A percentile compares a stretch with the other conserved stretches of the same genome.
These are phyloP conservation scores for Glycine tomentella DNA, from an alignment of 306 rosid species.

Conservation along the genomic window DNA sequence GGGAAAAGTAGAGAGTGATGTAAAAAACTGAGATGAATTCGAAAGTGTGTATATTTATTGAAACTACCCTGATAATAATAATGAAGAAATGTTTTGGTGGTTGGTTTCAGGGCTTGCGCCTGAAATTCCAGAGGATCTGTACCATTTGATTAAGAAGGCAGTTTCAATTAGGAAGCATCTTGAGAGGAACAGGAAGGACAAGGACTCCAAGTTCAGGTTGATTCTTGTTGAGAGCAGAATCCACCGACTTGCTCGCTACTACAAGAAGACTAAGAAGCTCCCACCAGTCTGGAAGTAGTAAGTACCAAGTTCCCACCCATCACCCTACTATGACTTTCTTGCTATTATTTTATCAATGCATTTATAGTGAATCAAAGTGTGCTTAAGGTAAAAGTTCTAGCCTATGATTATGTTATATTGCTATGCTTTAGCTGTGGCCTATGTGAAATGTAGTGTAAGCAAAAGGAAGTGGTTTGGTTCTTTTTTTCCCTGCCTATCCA, in stretches of 20 bases:
- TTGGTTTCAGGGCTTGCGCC: constrained; percentile 79
- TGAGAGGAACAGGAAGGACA: constrained; percentile 89
- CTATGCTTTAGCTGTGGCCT: neutral
- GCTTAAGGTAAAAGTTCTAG: neutral
- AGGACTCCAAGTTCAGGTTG: constrained; percentile 88
- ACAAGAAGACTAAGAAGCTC: constrained; percentile 93
- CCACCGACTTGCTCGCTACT: constrained; percentile 86
- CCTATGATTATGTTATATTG: neutral
- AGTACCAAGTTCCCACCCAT: constrained; percentile 35
- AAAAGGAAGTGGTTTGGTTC: neutral
- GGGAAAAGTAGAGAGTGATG: no score
- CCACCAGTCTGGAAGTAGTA: constrained; percentile 94
- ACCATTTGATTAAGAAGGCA: constrained; percentile 91
- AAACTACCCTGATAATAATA: no score
- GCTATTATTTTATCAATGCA: neutral
- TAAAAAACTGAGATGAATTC: no score
- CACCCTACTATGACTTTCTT: neutral
- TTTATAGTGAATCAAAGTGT: neutral
- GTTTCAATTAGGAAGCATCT: constrained; percentile 86
- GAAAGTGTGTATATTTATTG: no score
- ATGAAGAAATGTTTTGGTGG: neutral
- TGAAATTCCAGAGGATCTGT: constrained; percentile 92
- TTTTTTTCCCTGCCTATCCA: neutral
- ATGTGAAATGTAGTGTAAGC: neutral
- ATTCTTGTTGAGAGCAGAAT: constrained; percentile 93